Evolutionary conservation across 2,329 filamentous ascomycete genomes (phyloP), one percentile per base, ranked within the genome.

Genomic region (Exophiala sp.): DNA sequence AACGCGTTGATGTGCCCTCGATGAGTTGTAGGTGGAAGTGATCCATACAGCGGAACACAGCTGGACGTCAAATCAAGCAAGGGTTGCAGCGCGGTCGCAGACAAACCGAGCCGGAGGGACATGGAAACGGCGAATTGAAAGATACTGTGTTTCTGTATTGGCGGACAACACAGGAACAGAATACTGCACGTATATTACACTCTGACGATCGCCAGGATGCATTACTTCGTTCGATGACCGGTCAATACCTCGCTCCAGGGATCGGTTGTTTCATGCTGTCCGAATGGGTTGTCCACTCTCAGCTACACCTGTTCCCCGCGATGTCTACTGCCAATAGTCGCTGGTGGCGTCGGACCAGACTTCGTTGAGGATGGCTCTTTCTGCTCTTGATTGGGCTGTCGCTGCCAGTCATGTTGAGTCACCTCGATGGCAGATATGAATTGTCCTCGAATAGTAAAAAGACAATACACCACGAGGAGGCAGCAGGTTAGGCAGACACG

Each of bases 51-150:
- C 7, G 8, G n/a, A 13, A 39, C 21, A 14, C 23, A n/a, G n/a
- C 21, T n/a, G 38, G 37, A 53, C 47, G 48, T 54, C 52, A 42
- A 48, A 50, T 50, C 52, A 54, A 54, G 52, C 52, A 54, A 40
- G 13, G 52, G 52, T 51, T 45, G 43, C 47, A 50, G 52, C 7
- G 24, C 8, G 52, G 47, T 45, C 43, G 48, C 52, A 54, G 52
- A 34, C 46, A 37, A 40, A 29, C 22, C 43, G 5, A 39, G 32
- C 38, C n/a, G 21, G n/a, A 16, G 23, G 30, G 5, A 18, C 18
- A 5, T 29, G 24, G 21, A 27, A 14, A 32, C n/a, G n/a, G n/a
- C n/a, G n/a, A 47, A 16, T 38, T 23, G 14, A 16, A 22, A 39
- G 30, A 39, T 39, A 43, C 39, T 11, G 32, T 13, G 19, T 5